Conservation (phyloP, 345 rosid genomes). For the Melaleuca quinquenervia region DNA sequence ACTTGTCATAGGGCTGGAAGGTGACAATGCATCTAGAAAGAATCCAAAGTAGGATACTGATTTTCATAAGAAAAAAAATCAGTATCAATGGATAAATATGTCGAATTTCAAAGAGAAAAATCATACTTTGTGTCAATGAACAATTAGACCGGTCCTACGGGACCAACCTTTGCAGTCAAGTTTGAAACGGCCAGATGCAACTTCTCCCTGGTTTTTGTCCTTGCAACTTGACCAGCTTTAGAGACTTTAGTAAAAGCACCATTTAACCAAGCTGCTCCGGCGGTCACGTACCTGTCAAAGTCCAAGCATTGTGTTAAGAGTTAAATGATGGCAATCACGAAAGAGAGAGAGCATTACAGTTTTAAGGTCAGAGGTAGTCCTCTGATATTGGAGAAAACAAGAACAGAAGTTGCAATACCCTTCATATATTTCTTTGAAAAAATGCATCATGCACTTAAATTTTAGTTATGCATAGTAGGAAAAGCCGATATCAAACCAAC, state of each 20-base stretch:
- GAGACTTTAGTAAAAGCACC: constrained; percentile 89
- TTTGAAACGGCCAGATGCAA: constrained; percentile 71
- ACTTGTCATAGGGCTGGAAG: neutral
- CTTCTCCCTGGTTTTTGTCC: constrained; percentile 84
- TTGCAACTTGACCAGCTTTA: constrained; percentile 79
- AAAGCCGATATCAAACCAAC: neutral
- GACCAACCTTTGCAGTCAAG: constrained; percentile 67
- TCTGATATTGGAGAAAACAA: neutral
- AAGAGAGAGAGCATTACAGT: neutral
- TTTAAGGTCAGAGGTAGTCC: neutral
- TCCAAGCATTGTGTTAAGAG: neutral
- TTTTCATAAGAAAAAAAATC: neutral
- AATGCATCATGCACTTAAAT: neutral
- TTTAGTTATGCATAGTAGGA: neutral
- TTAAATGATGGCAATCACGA: neutral
- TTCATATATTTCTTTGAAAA: neutral
- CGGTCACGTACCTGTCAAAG: constrained; percentile 54
- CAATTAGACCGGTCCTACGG: neutral
- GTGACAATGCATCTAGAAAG: neutral
- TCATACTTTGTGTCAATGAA: neutral
- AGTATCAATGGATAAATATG: too few species aligned
- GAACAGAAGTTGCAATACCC: neutral
- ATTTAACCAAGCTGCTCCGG: constrained; percentile 87
- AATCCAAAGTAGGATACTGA: neutral
- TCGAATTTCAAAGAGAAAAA: neutral